phyloP scores from a whole-genome alignment of 2,329 filamentous ascomycete genomes.

The Neopestalotiopsis rosae region DNA sequence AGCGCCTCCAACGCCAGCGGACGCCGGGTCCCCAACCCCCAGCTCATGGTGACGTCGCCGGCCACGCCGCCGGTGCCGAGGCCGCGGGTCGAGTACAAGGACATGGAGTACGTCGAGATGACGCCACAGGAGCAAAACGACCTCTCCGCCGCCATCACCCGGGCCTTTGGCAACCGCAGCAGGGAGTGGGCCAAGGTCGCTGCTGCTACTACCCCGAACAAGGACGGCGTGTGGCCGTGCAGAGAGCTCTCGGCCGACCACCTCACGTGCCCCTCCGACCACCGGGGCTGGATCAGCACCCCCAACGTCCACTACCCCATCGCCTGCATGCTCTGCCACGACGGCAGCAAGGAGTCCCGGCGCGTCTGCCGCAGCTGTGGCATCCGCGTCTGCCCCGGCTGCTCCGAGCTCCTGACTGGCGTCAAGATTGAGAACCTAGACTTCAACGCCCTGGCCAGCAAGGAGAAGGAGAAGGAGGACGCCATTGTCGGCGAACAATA shows the following conservation, averaged over 20 bases:
- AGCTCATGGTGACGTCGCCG: constrained; percentile 5
- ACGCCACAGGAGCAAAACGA: constrained; percentile 8
- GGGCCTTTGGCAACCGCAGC: neutral
- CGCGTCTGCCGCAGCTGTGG: constrained; percentile 56
- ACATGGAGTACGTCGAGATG: constrained; percentile 7
- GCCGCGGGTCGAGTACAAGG: neutral
- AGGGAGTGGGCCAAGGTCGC: neutral
- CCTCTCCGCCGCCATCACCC: constrained; percentile 28
- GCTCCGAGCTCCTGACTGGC: constrained; percentile 46
- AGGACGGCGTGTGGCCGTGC: constrained; percentile 37
- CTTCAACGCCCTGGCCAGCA: neutral
- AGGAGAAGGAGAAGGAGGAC: constrained; percentile 1
- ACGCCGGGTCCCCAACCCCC: neutral
- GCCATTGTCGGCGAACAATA: neutral
- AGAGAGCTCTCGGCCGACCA: constrained; percentile 45
- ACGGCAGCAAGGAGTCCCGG: constrained; percentile 49
- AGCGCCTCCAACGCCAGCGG: neutral
- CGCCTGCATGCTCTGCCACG: constrained; percentile 58
- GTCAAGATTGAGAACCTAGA: constrained; percentile 41
- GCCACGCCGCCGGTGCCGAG: neutral
- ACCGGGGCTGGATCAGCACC: constrained; percentile 53
- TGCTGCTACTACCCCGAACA: constrained; percentile 11
- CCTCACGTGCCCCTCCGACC: constrained; percentile 52
- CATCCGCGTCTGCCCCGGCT: constrained; percentile 57
- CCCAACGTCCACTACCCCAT: constrained; percentile 56